Conservation (phyloP, 2,329 filamentous ascomycete species). For the Ophioceras dolichostomum region DNA sequence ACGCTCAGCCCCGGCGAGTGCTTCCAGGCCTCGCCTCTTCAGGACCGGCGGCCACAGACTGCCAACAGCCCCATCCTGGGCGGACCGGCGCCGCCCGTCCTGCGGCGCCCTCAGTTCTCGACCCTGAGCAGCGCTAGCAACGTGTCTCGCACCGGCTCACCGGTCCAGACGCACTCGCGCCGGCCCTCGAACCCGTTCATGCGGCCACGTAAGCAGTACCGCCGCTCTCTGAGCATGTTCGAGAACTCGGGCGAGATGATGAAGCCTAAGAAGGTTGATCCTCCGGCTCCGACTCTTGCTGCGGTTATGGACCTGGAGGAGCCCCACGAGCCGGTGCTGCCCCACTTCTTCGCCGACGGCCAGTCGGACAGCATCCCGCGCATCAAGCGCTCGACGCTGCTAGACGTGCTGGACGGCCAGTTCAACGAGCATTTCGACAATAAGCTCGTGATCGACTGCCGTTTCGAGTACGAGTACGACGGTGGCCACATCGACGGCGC, state of each 20-base stretch:
- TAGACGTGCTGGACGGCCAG: slow-evolving; percentile 79
- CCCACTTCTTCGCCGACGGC: slow-evolving; percentile 72
- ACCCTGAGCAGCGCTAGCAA: slow-evolving; percentile 34
- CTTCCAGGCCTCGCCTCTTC: slow-evolving; percentile 69
- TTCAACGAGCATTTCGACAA: slow-evolving; percentile 67
- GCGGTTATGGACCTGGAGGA: slow-evolving; percentile 80
- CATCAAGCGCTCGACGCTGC: slow-evolving; percentile 68
- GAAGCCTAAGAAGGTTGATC: slow-evolving; percentile 58
- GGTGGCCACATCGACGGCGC: slow-evolving; percentile 91
- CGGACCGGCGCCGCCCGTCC: slow-evolving; percentile 46
- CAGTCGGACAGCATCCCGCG: slow-evolving; percentile 79
- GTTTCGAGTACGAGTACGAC: slow-evolving; percentile 97
- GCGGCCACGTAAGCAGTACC: slow-evolving; percentile 76
- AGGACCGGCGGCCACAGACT: slow-evolving; percentile 50
- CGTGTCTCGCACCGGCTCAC: slow-evolving; percentile 60
- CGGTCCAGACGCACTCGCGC: slow-evolving; percentile 56
- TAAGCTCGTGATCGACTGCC: slow-evolving; percentile 85
- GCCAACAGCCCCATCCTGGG: slow-evolving; percentile 38
- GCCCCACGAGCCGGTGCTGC: slow-evolving; percentile 58
- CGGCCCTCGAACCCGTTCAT: slow-evolving; percentile 60
- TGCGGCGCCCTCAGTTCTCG: slow-evolving; percentile 54
- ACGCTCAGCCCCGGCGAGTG: slow-evolving; percentile 62
- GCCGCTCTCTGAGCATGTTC: slow-evolving; percentile 95
- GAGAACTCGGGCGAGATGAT: slow-evolving; percentile 82
- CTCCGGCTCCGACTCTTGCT: slow-evolving; percentile 44